These are phyloP conservation scores for Stagonosporopsis vannaccii DNA, from an alignment of 2,329 filamentous ascomycete genomes.

Conservation along the genomic window DNA sequence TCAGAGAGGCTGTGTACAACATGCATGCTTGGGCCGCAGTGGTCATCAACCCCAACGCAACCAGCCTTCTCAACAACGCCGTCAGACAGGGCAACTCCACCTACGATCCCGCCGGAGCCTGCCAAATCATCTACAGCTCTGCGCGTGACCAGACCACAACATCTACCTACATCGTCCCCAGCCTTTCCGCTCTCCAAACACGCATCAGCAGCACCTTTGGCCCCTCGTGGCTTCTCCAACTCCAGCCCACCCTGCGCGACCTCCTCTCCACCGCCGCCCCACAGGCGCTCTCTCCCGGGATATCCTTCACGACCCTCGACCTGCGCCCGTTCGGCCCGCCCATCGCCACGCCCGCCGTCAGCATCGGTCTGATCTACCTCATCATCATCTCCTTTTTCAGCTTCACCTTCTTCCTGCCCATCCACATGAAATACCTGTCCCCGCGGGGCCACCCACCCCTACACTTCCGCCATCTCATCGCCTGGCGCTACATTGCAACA, in stretches of 20 bases:
- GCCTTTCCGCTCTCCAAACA: slow-evolving; percentile 56
- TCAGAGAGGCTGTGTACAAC: slow-evolving; percentile 66
- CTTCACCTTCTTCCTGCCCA: slow-evolving; percentile 69
- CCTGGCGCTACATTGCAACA: slow-evolving; percentile 66
- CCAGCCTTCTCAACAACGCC: slow-evolving; percentile 62
- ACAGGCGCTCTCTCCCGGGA: slow-evolving; percentile 63
- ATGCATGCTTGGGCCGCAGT: slow-evolving; percentile 67
- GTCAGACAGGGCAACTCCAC: slow-evolving; percentile 61
- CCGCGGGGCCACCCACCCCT: slow-evolving; percentile 64
- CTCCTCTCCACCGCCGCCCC: slow-evolving; percentile 55
- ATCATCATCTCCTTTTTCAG: slow-evolving; percentile 73
- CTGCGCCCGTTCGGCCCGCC: slow-evolving; percentile 66
- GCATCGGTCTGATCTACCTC: slow-evolving; percentile 70
- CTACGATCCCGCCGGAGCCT: slow-evolving; percentile 67
- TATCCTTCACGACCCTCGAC: slow-evolving; percentile 64
- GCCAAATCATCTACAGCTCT: slow-evolving; percentile 64
- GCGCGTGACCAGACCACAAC: slow-evolving; percentile 64
- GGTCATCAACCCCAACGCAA: slow-evolving; percentile 69
- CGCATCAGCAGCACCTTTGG: slow-evolving; percentile 59
- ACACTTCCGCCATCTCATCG: slow-evolving; percentile 63
- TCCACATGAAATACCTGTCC: slow-evolving; percentile 65
- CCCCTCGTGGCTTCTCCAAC: slow-evolving; percentile 46
- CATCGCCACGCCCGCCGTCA: slow-evolving; percentile 63
- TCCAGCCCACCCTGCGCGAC: slow-evolving; percentile 18
- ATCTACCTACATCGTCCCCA: slow-evolving; percentile 61